A percentile compares a stretch with the other conserved stretches of the same genome.
Evolutionary conservation across 2,329 filamentous ascomycete species (phyloP).

Genomic region (Magnaporthiopsis incrustans): DNA sequence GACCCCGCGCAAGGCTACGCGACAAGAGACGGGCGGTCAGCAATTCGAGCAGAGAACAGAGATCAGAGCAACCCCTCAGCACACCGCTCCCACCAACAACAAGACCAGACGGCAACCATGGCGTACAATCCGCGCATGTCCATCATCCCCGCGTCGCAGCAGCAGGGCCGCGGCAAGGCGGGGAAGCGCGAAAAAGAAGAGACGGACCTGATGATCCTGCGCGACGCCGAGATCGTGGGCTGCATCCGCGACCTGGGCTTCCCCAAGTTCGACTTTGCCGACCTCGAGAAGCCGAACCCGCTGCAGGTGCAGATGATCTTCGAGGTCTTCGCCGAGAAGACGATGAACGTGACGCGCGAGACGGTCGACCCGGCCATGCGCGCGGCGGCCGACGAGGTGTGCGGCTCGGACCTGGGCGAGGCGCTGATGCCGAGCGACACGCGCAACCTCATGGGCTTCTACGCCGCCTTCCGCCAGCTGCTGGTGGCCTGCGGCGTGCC

Average conservation of each 20-base stretch:
- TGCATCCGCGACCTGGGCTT: constrained; percentile 98
- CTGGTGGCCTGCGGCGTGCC: constrained; percentile 83
- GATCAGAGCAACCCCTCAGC: no score
- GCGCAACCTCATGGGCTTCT: constrained; percentile 93
- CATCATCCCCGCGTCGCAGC: constrained; percentile 46
- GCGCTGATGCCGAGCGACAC: constrained; percentile 74
- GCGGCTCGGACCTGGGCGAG: constrained; percentile 74
- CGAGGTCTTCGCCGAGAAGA: constrained; percentile 91
- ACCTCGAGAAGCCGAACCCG: constrained; percentile 89
- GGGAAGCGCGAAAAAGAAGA: constrained; percentile 53
- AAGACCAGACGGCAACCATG: constrained; percentile 30
- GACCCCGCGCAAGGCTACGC: no score
- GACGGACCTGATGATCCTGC: constrained; percentile 51
- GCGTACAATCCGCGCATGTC: constrained; percentile 53
- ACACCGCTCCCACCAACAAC: no score
- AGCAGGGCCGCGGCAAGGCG: constrained; percentile 39
- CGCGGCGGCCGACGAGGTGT: constrained; percentile 81
- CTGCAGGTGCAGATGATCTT: constrained; percentile 95
- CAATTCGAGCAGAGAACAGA: no score
- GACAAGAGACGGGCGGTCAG: no score
- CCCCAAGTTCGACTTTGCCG: constrained; percentile 73
- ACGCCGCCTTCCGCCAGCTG: constrained; percentile 70
- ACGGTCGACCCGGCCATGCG: constrained; percentile 93
- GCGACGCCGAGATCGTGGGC: constrained; percentile 77
- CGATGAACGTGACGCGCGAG: constrained; percentile 89